Evolutionary conservation across 208 protist species (phyloP), one percentile per base, ranked within the genome.

Genomic region (Crithidia acanthocephali): DNA sequence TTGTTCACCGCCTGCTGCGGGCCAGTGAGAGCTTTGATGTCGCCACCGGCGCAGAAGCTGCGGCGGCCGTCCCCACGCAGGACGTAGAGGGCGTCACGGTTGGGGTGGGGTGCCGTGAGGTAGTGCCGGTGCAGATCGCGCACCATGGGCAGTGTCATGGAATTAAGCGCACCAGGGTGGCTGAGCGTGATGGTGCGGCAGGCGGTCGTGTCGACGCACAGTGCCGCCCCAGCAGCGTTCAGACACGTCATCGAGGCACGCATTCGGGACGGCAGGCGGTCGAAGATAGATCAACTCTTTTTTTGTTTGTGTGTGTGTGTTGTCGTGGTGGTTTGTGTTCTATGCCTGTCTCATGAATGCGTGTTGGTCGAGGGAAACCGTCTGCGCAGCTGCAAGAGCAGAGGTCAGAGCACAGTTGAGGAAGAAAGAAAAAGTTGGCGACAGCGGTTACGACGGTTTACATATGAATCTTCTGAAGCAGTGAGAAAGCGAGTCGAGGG

Each of bases 21-120:
- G 2, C 57, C 61, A 7, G 61, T 76, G 65, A 94, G 67, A 30
- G 71, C 69, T 27, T 86, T 72, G 28, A 93, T 64, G 68, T 95
- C 90, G 23, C 87, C 90, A 23, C 90, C 90, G 15, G 87, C 82
- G 60, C 87, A 92, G 72, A 95, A 95, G 62, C 74, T 85, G 44
- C 83, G 83, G 33, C 62, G 53, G 23, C 81, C 81, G 20, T 75
- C 84, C 44, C 80, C 80, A 1, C 70, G 62, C 40, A 90, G 20
- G n/a, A 90, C 61, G 58, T 81, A 80, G 9, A 84, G 57, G 15
- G 72, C 81, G 11, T 76, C 58, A n/a, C 62, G n/a, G 50, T 75
- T 51, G 18, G 79, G 56, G 60, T 87, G 82, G 22, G 85, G 75
- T 23, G 52, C 65, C 2, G 68, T 63, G 30, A 85, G 32, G 77